Evolutionary conservation across 73 alveolate genomes (phyloP).

Genomic region (Paramecium pentaurelia): DNA sequence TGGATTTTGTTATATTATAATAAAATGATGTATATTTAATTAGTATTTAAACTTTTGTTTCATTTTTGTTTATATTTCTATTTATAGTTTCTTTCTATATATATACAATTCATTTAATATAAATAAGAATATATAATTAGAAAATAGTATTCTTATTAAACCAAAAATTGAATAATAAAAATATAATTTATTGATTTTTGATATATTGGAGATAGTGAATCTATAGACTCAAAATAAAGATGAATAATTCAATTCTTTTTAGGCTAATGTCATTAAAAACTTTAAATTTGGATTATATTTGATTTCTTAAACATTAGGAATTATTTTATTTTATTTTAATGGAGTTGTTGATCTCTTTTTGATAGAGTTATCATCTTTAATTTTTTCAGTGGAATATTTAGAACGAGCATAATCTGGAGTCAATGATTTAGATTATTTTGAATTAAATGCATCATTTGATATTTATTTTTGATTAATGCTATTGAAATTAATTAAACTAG

Average conservation of each 20-base stretch:
- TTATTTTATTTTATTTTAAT: background rate
- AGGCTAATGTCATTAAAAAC: background rate
- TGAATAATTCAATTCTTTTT: background rate
- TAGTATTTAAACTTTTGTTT: background rate
- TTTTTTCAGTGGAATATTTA: background rate
- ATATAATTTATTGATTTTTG: background rate
- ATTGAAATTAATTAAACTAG: background rate
- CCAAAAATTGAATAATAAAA: background rate
- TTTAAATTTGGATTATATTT: background rate
- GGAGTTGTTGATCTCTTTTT: background rate
- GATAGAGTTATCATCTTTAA: background rate
- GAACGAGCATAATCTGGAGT: background rate
- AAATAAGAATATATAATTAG: background rate
- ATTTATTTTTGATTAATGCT: background rate
- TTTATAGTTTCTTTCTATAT: background rate
- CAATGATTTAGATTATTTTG: background rate
- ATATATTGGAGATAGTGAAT: background rate
- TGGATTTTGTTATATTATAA: conserved; percentile 7
- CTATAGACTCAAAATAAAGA: background rate
- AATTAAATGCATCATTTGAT: background rate
- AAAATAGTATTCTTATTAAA: background rate
- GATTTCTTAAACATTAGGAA: background rate
- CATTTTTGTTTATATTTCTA: background rate
- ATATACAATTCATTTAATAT: no score
- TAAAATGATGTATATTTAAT: background rate